phyloP scores from a whole-genome alignment of 2,329 filamentous ascomycete genomes.

The Fusarium torreyae region DNA sequence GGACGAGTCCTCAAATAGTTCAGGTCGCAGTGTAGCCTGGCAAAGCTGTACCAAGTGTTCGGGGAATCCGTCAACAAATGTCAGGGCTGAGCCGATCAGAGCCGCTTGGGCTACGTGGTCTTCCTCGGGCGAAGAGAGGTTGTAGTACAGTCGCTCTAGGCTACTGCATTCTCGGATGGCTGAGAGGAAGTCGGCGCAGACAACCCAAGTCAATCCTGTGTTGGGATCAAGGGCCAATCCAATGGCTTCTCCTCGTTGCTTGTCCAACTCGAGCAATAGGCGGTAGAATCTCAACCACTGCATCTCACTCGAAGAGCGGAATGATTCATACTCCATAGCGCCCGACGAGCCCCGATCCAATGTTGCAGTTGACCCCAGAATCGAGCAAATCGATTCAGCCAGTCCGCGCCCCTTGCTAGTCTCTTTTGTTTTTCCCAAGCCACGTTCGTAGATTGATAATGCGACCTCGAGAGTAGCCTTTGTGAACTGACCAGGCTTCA shows the following conservation, averaged over 20 bases:
- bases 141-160: conserved; percentile 82
- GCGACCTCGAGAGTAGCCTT: conserved; percentile 86
- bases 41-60: conserved; percentile 78
- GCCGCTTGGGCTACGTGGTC: conserved; percentile 69
- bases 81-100: conserved; percentile 78
- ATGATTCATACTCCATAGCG: conserved; percentile 81
- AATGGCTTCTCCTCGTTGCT: conserved; percentile 85
- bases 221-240: conserved; percentile 81
- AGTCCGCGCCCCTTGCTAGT: conserved; percentile 69
- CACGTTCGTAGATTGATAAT: conserved; percentile 84
- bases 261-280: conserved; percentile 87
- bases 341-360: conserved; percentile 74
- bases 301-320: conserved; percentile 79
- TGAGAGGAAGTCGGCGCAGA: conserved; percentile 86
- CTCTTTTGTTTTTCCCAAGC: conserved; percentile 57
- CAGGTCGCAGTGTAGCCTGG: conserved; percentile 76
- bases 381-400: conserved; percentile 81
- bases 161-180: conserved; percentile 84
- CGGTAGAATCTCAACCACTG: conserved; percentile 95
- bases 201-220: conserved; percentile 83
- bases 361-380: conserved; percentile 78
- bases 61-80: conserved; percentile 79
- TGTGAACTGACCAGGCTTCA: conserved; percentile 87
- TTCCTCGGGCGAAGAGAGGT: conserved; percentile 68
- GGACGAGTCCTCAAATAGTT: conserved; percentile 81